Base-by-base conservation (phyloP, 1,284 basidiomycete species). In the Tylopilus sp. region DNA sequence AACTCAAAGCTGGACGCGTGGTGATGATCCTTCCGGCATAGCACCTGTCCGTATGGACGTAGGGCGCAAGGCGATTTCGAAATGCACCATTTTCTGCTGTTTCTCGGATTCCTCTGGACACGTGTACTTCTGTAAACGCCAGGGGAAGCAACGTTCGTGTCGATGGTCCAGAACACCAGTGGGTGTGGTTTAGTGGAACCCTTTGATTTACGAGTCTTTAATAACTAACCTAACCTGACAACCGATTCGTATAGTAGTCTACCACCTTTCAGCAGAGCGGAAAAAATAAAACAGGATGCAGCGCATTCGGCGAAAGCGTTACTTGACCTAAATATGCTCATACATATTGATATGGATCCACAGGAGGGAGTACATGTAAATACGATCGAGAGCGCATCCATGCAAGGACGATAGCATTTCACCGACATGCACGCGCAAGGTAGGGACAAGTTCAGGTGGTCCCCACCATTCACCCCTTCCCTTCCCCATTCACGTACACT, bases 11-110 rank as follows among this genome's bases (percentile, higher is more conserved):
- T 23, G 11, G 10, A 28, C 21, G 40, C 35, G 31, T 26, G 38
- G 37, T 30, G 52, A 60, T 56, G 59, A 60, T 60, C 62, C 62
- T 60, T 60, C 59, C 59, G 59, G 58, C 45, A 51, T 34, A 37
- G 45, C 47, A 31, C 37, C 46, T 57, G 10, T 36, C 35, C 44
- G 28, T 51, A 13, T 29, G 45, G 19, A 33, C 9, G n/a, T 15
- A 19, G 31, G 63, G 52, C 46, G 48, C 44, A 63, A 62, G 29
- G 37, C 21, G 35, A 55, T 60, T 48, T 48, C 48, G 46, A 48
- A 55, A 58, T 53, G 41, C 16, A 13, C 33, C 26, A 19, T 40
- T 39, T 49, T 39, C 31, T 21, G 43, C 25, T 34, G 18, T 26
- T 39, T 39, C 25, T 29, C 18, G 7, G 18, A 25, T 29, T 44